A percentile compares a stretch with the other conserved stretches of the same genome.
phyloP scores from a whole-genome alignment of 2,329 filamentous ascomycete species.

The Lasiodiplodia theobromae region DNA sequence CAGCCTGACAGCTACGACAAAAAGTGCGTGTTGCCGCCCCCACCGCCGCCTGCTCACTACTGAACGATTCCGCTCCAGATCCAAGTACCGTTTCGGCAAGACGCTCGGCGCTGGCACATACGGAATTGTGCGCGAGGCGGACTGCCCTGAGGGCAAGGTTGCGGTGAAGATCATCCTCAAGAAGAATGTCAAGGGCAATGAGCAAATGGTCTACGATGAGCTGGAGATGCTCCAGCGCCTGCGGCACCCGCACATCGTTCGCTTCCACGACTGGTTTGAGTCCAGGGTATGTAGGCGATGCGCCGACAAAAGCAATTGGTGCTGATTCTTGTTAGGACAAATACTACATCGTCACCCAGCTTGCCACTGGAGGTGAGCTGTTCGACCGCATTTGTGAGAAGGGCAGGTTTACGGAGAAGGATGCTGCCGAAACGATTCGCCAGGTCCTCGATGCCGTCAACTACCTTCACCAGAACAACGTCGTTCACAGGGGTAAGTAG shows the following conservation, averaged over 20 bases:
- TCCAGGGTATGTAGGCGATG: slow-evolving; percentile 73
- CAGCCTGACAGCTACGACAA: slow-evolving; percentile 99
- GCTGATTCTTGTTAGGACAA: slow-evolving; percentile 73
- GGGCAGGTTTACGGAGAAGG: slow-evolving; percentile 98
- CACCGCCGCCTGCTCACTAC: slow-evolving; percentile 24
- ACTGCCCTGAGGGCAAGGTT: slow-evolving; percentile 82
- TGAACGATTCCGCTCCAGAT: slow-evolving; percentile 57
- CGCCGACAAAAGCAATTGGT: neutral
- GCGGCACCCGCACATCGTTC: slow-evolving; percentile 93
- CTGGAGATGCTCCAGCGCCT: slow-evolving; percentile 90
- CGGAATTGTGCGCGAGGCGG: slow-evolving; percentile 95
- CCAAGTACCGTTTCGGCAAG: slow-evolving; percentile 89
- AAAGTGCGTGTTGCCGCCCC: slow-evolving; percentile 68
- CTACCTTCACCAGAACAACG: slow-evolving; percentile 92
- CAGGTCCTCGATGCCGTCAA: slow-evolving; percentile 92
- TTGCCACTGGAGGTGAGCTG: slow-evolving; percentile 93
- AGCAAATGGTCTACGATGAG: slow-evolving; percentile 98
- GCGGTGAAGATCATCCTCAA: slow-evolving; percentile 99
- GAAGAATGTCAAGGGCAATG: slow-evolving; percentile 98
- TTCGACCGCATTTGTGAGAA: slow-evolving; percentile 99
- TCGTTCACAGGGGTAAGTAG: slow-evolving; percentile 85
- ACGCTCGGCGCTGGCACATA: slow-evolving; percentile 97
- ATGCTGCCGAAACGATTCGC: slow-evolving; percentile 92
- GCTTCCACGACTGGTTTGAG: slow-evolving; percentile 99
- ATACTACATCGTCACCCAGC: slow-evolving; percentile 98